Evolutionary conservation across 2,329 filamentous ascomycete species (phyloP).

Genomic region (Botryotinia calthae): DNA sequence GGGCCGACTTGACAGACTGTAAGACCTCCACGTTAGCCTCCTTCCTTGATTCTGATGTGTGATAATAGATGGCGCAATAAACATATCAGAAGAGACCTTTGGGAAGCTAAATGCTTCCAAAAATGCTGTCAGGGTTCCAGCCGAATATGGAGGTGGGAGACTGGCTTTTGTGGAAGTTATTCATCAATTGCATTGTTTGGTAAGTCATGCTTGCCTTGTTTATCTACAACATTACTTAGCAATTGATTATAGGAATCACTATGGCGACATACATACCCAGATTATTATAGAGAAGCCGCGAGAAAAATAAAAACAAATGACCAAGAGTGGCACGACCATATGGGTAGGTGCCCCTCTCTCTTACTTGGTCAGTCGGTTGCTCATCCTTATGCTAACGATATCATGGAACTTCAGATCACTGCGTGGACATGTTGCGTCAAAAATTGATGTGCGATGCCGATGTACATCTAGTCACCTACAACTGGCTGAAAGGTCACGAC

Average conservation of each 20-base stretch:
- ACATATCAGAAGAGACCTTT: slow-evolving; percentile 12
- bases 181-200: slow-evolving; percentile 19
- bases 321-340: slow-evolving; percentile 18
- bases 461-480: slow-evolving; percentile 12
- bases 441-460: slow-evolving; percentile 21
- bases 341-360: background rate
- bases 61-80: slow-evolving; percentile 9
- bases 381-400: slow-evolving; percentile 1
- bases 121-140: slow-evolving; percentile 9
- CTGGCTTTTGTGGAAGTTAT: slow-evolving; percentile 7
- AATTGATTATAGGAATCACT: background rate
- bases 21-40: background rate
- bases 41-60: background rate
- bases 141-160: slow-evolving; percentile 12
- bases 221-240: background rate
- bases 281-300: slow-evolving; percentile 8
- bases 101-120: slow-evolving; percentile 19
- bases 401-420: slow-evolving; percentile 10
- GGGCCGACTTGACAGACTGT: slow-evolving; percentile 12
- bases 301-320: background rate
- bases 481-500: slow-evolving; percentile 14
- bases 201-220: background rate
- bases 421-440: slow-evolving; percentile 16
- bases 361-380: background rate
- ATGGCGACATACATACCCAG: slow-evolving; percentile 18